Base-by-base conservation (phyloP, 768 basidiomycete species). In the Collybia sp. region DNA sequence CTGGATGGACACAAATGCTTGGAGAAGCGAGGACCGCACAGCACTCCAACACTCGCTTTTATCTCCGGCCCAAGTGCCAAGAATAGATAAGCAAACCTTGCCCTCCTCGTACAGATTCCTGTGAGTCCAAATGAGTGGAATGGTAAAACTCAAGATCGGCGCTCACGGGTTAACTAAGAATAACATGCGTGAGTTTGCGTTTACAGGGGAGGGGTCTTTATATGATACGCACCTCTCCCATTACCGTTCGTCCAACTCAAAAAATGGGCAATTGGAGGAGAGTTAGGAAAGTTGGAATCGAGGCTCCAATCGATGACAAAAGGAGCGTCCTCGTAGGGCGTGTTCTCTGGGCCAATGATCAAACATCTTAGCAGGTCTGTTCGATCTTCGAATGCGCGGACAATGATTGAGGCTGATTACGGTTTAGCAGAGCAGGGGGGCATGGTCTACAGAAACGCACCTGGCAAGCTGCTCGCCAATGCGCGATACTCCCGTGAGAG, bases 261-360 rank as follows among this genome's bases (percentile, higher is more conserved):
- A 64, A 97, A 97, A 66, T 90, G 86, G 9, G 93, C 94, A 45
- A 81, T 71, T 0, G 93, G 93, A 11, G 93, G 92, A 49, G 71
- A 79, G 52, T 82, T 80, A 38, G 84, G 92, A 60, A 86, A 96
- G 61, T 85, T 83, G 44, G 81, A 88, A 56, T 88, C 89, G 10
- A 92, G 70, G 75, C 83, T 80, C 89, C 89, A 92, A 65, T 97
- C 93, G 46, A 96, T 95, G 18, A 96, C 84, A 65, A 95, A 94
- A 0, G 93, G 94, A 15, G 91, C 90, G 62, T 94, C 87, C 62
- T 90, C 80, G 54, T 95, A 96, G n/a, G 93, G 93, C 8, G 94
- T 96, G 52, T 93, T 93, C 55, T 87, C 82, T 47, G 93, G 91
- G 2, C 93, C 93, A 51, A 97, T 83, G 49, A 97, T 97, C 41